Conservation (phyloP, 495 filamentous ascomycete genomes). For the Annulohypoxylon moriforme region DNA sequence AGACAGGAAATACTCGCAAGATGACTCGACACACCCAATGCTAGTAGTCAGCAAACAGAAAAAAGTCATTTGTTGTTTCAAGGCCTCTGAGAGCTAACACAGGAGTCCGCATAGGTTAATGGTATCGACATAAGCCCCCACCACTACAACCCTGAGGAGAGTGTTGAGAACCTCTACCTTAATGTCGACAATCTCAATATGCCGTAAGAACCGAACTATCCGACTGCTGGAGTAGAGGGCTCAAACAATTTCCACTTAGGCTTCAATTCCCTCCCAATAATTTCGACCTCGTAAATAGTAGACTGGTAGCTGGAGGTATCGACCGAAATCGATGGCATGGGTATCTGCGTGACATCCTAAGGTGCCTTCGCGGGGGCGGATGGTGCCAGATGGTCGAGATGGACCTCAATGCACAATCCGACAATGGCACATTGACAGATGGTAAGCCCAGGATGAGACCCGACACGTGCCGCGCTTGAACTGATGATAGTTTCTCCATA, state of each 20-base stretch:
- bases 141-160: slow-evolving; percentile 67
- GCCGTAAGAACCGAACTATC: slow-evolving; percentile 55
- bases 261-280: slow-evolving; percentile 80
- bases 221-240: slow-evolving; percentile 39
- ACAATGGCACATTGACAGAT: slow-evolving; percentile 83
- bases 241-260: slow-evolving; percentile 46
- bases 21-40: slow-evolving; percentile 24
- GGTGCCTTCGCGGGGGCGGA: slow-evolving; percentile 68
- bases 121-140: slow-evolving; percentile 84
- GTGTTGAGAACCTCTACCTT: slow-evolving; percentile 75
- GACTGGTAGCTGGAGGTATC: slow-evolving; percentile 82
- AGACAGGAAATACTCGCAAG: slow-evolving; percentile 1
- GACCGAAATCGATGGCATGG: slow-evolving; percentile 78
- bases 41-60: slow-evolving; percentile 4
- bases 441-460: slow-evolving; percentile 48
- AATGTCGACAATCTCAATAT: slow-evolving; percentile 85
- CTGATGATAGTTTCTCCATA: slow-evolving; percentile 36
- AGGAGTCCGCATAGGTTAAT: slow-evolving; percentile 67
- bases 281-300: slow-evolving; percentile 93
- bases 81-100: slow-evolving; percentile 19
- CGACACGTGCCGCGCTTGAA: neutral
- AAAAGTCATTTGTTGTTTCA: slow-evolving; percentile 9
- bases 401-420: slow-evolving; percentile 88
- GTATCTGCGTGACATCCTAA: slow-evolving; percentile 80
- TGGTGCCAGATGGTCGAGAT: slow-evolving; percentile 95